phyloP scores from a whole-genome alignment of 305 asterid genomes.

The Fraxinus platypoda region DNA sequence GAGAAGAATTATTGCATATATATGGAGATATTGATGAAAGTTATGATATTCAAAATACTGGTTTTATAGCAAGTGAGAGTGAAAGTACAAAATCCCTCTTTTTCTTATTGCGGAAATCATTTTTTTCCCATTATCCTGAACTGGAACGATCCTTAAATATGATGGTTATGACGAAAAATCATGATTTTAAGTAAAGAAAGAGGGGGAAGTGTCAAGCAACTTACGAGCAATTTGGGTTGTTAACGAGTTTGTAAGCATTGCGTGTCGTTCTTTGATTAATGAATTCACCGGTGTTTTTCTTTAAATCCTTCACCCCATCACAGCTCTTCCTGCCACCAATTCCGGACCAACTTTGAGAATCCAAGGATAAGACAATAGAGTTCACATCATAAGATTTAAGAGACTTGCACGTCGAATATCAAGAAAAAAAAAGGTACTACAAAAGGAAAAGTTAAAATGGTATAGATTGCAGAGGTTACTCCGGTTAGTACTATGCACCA shows the following conservation, averaged over 20 bases:
- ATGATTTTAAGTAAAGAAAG: neutral
- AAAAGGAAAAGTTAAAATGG: neutral
- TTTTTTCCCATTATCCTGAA: neutral
- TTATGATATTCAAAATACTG: neutral
- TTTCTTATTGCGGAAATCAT: neutral
- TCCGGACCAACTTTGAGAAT: neutral
- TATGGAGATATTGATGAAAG: neutral
- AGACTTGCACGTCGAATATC: neutral
- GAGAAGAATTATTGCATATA: neutral
- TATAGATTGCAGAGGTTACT: neutral
- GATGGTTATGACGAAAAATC: neutral
- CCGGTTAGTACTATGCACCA: neutral
- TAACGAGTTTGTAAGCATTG: slow-evolving; percentile 29
- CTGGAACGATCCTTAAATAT: neutral
- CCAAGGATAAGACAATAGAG: neutral
- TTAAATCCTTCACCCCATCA: slow-evolving; percentile 54
- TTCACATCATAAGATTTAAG: neutral
- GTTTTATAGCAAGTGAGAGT: neutral
- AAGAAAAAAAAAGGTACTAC: neutral
- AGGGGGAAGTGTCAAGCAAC: slow-evolving; percentile 16
- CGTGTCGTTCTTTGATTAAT: slow-evolving; percentile 28
- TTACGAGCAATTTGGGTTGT: slow-evolving; percentile 51
- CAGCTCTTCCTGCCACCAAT: slow-evolving; percentile 52
- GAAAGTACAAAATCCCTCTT: neutral
- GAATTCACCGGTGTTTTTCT: slow-evolving; percentile 38